A percentile compares a stretch with the other conserved stretches of the same genome.
Conservation (phyloP, 148 eudicot genomes). For the Rhododendron griersonianum region DNA sequence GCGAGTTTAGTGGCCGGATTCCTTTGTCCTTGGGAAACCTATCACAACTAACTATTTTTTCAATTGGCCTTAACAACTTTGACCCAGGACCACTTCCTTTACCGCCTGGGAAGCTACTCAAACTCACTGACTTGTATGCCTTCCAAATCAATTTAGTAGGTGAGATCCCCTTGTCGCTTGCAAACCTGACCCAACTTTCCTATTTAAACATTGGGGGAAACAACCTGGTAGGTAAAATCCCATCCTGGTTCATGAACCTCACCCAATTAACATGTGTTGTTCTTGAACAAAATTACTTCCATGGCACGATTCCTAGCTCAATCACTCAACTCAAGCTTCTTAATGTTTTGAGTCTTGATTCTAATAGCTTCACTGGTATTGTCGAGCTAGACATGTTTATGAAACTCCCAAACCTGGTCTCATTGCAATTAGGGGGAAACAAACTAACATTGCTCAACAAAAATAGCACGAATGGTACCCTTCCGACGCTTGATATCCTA, state of each 20-base stretch:
- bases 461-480: background rate
- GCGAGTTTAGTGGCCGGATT: background rate
- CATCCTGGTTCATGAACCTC: constrained; percentile 11
- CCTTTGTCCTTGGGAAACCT: background rate
- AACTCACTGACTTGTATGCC: background rate
- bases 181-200: constrained; percentile 16
- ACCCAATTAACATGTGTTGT: background rate
- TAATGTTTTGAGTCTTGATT: background rate
- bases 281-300: constrained; percentile 1
- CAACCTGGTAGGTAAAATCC: constrained; percentile 13
- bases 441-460: background rate
- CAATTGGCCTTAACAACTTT: background rate
- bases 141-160: background rate
- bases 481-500: background rate
- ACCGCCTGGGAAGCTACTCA: background rate
- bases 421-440: background rate
- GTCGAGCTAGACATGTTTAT: constrained; percentile 8
- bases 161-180: constrained; percentile 17
- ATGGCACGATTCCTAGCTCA: constrained; percentile 2
- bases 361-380: background rate
- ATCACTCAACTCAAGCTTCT: constrained; percentile 4
- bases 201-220: background rate
- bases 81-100: background rate
- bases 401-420: background rate
- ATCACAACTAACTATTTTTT: background rate